These are phyloP conservation scores for Aquilaria yunnanensis DNA, from an alignment of 345 rosid genomes.

Conservation along the genomic window DNA sequence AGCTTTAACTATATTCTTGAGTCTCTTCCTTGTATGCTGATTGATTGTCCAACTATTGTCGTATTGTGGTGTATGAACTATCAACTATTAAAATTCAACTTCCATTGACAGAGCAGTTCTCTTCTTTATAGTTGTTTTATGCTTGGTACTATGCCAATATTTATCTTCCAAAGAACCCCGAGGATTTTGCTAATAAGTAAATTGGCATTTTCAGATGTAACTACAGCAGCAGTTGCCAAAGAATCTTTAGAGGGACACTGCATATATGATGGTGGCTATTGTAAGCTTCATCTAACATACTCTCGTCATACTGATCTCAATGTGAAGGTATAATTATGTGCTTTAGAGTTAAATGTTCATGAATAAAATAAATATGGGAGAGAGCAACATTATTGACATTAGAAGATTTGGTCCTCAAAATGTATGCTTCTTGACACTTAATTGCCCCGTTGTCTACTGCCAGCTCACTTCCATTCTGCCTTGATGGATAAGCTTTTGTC, in stretches of 20 bases:
- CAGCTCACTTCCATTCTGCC: constrained; percentile 4
- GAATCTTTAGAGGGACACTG: constrained; percentile 95
- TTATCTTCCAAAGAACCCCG: too few relatives aligned
- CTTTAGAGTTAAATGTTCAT: constrained; percentile 48
- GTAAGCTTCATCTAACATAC: constrained; percentile 99
- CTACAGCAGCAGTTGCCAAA: constrained; percentile 82
- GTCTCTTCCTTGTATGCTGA: too few relatives aligned
- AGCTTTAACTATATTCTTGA: too few relatives aligned
- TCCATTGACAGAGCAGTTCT: neutral
- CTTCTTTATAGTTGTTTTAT: neutral
- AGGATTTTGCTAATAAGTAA: constrained; percentile 7
- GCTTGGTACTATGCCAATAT: neutral
- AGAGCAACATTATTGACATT: constrained; percentile 22
- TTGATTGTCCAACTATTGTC: too few relatives aligned
- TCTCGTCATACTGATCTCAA: constrained; percentile 99
- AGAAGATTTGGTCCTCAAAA: constrained; percentile 32
- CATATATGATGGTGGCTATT: constrained; percentile 99
- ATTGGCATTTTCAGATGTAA: constrained; percentile 42
- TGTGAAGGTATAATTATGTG: constrained; percentile 90
- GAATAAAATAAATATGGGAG: constrained; percentile 28
- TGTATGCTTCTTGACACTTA: constrained; percentile 48
- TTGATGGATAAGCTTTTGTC: neutral
- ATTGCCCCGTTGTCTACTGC: constrained; percentile 9
- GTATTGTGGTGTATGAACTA: too few relatives aligned
- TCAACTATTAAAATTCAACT: too few relatives aligned